Base-by-base conservation (phyloP, 176 grass and related monocot species). In the Carex myosuroides region DNA sequence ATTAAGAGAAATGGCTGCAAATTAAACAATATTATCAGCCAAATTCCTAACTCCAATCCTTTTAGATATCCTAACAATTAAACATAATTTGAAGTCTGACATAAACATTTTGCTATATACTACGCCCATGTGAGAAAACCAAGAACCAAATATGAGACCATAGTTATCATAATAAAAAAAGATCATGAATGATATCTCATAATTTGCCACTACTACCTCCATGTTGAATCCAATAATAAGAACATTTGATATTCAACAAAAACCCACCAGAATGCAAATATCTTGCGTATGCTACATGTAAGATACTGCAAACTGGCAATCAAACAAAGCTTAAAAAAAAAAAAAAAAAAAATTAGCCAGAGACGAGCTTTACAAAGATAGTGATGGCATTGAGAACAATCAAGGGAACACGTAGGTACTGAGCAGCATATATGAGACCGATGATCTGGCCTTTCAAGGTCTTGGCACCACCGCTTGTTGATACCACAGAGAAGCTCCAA, bases 401-500 rank as follows among this genome's bases (percentile, higher is more conserved):
- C 86, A 97, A 84, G 21, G 91, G 91, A 91, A 97, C 84, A 62
- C 89, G 87, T 57, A 97, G 61, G 64, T 91, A 97, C 63, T 97
- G 91, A 0, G 91, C 91, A 41, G 91, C 91, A 17, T 91, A 93
- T 83, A 97, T 91, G 53, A 97, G 87, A 30, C 94, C 89, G 4
- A 93, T 88, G 3, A 97, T 88, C 84, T 93, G 91, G 24, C 94
- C 94, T 88, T 93, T 97, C 46, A 93, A 64, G 1, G 85, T 86
- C 81, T 97, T 97, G 33, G 94, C 86, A 85, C 81, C 84, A 8
- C 86, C 87, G 66, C 89, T 97, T 86, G 80, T 88, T 84, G 91
- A 91, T 75, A 93, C 89, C 89, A 91, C 91, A 67, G 91, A 90
- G 91, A 97, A 91, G 79, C 91, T 97, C 94, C 91, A 97, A 60